Conservation (phyloP, 768 basidiomycete genomes). For the Coprinopsis marcescibilis region DNA sequence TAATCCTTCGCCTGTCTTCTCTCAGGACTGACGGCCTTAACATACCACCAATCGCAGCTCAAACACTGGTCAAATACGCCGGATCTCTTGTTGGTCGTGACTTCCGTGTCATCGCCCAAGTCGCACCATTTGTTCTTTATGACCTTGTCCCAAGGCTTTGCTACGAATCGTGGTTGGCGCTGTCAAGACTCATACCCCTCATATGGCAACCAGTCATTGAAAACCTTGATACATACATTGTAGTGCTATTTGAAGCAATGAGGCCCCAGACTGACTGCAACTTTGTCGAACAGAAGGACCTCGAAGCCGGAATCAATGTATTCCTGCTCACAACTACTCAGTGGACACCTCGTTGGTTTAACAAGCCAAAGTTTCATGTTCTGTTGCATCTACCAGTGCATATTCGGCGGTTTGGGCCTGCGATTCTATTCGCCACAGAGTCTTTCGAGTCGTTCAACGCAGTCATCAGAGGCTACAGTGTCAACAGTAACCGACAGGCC, state of each 20-base stretch:
- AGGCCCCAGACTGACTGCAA: too few species aligned
- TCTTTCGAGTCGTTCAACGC: constrained; percentile 37
- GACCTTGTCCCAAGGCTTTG: constrained; percentile 25
- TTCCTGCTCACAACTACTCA: not conserved
- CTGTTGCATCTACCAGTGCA: constrained; percentile 31
- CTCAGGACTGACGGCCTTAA: not conserved
- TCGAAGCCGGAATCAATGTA: not conserved
- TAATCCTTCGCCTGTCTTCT: constrained; percentile 11
- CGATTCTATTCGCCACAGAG: constrained; percentile 39
- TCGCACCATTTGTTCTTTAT: constrained; percentile 31
- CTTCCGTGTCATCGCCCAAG: constrained; percentile 28
- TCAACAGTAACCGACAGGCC: constrained; percentile 30
- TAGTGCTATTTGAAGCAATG: constrained; percentile 15
- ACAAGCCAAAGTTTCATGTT: constrained; percentile 41
- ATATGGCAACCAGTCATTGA: constrained; percentile 36
- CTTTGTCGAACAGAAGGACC: not conserved
- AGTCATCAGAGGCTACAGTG: constrained; percentile 25
- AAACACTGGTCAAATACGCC: constrained; percentile 31
- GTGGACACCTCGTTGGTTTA: constrained; percentile 25
- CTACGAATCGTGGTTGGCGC: constrained; percentile 25
- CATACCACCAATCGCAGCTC: constrained; percentile 12
- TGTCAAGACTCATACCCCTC: constrained; percentile 28
- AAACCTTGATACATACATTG: constrained; percentile 27
- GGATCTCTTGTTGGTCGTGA: constrained; percentile 32
- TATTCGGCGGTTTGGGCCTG: constrained; percentile 35